Evolutionary conservation across 495 filamentous ascomycete genomes (phyloP).

Genomic region (Xylaria flabelliformis): DNA sequence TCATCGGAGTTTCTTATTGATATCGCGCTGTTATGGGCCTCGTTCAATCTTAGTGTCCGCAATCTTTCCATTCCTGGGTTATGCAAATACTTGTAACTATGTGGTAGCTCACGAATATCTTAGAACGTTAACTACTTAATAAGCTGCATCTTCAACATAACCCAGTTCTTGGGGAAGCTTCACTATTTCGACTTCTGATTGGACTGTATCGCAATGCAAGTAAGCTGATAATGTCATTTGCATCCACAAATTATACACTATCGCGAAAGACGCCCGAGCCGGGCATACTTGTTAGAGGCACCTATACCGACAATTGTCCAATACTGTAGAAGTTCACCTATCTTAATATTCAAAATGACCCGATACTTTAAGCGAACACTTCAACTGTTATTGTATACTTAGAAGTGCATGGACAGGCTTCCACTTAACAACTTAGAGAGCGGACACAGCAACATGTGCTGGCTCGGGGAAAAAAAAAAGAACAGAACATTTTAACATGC

Average conservation of each 20-base stretch:
- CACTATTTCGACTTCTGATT: not conserved
- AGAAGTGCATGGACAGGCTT: too few species aligned
- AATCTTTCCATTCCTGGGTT: not conserved
- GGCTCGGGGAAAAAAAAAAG: not conserved
- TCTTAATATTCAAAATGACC: not conserved
- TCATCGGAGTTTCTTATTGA: not conserved
- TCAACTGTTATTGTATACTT: too few species aligned
- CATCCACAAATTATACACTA: not conserved
- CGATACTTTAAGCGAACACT: not conserved
- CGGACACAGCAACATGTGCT: not conserved
- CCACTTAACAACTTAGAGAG: not conserved
- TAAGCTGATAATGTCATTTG: not conserved
- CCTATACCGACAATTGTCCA: not conserved
- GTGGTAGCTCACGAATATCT: not conserved
- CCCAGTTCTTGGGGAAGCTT: not conserved
- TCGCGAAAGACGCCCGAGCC: not conserved
- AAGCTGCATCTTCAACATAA: not conserved
- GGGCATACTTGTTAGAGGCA: not conserved
- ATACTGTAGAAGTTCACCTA: not conserved
- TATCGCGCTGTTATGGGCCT: not conserved
- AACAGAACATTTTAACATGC: not conserved
- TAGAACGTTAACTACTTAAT: not conserved
- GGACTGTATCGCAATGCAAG: not conserved
- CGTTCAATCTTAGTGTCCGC: not conserved
- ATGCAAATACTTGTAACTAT: not conserved